Percentiles rank a stretch among this genome's conserved stretches.
phyloP scores from a whole-genome alignment of 148 eudicot genomes.

The Rhododendron simsii region DNA sequence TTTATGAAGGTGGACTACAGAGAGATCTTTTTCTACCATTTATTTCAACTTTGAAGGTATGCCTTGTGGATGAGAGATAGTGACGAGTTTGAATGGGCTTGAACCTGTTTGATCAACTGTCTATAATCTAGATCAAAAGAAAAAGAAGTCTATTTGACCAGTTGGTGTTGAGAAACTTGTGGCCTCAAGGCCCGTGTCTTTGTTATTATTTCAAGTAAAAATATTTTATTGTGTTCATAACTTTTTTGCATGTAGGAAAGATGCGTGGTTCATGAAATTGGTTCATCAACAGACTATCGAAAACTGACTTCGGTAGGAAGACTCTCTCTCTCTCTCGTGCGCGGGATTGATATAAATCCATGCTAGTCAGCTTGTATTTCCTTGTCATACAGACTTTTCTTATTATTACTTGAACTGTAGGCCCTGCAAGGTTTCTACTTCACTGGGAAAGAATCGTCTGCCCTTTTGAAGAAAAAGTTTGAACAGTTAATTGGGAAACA shows the following conservation, averaged over 20 bases:
- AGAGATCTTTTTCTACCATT: conserved; percentile 92
- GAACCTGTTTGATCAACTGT: background rate
- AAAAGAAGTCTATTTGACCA: background rate
- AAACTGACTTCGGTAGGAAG: conserved; percentile 71
- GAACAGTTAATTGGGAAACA: conserved; percentile 53
- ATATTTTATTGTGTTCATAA: conserved; percentile 1
- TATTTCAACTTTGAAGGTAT: conserved; percentile 76
- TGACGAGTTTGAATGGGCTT: background rate
- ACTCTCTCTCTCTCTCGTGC: background rate
- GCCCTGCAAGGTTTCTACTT: conserved; percentile 79
- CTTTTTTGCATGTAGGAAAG: conserved; percentile 59
- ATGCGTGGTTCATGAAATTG: conserved; percentile 72
- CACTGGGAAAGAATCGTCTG: conserved; percentile 46
- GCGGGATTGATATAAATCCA: background rate
- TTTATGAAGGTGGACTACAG: conserved; percentile 92
- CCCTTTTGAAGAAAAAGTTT: conserved; percentile 57
- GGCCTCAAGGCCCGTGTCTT: background rate
- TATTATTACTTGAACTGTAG: conserved; percentile 28
- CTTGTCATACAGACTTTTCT: background rate
- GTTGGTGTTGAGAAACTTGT: background rate
- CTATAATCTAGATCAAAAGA: background rate
- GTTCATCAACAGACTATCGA: conserved; percentile 79
- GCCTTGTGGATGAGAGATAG: background rate
- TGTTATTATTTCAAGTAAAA: background rate
- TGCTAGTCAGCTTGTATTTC: background rate